Conservation (phyloP, 2,329 filamentous ascomycete genomes). For the Clonostachys solani region DNA sequence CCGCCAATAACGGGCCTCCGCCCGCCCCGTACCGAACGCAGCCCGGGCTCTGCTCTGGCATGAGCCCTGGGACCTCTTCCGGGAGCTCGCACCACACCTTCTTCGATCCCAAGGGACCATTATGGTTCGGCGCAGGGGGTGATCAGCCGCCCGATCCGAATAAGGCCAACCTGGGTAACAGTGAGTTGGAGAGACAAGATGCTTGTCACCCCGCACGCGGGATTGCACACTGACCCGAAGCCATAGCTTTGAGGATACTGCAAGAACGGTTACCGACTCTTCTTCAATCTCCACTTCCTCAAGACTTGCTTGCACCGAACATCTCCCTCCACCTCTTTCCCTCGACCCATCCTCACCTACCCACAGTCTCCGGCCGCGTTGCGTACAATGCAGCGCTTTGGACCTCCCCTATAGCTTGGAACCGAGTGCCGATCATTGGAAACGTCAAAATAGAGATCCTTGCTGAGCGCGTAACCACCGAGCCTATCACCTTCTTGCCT, state of each 20-base stretch:
- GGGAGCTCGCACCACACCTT: conserved; percentile 9
- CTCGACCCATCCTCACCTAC: conserved; percentile 80
- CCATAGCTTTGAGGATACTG: conserved; percentile 56
- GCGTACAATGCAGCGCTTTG: conserved; percentile 91
- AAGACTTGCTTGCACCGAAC: conserved; percentile 72
- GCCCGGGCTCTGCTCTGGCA: background rate
- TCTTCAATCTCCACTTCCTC: conserved; percentile 62
- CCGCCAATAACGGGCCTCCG: conserved; percentile 1
- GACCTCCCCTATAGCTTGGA: conserved; percentile 96
- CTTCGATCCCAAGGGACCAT: conserved; percentile 23
- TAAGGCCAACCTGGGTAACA: conserved; percentile 60
- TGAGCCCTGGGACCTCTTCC: conserved; percentile 5
- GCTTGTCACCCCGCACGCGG: conserved; percentile 2
- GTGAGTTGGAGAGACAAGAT: conserved; percentile 29
- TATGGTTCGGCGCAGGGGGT: conserved; percentile 15
- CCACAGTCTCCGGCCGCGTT: conserved; percentile 84
- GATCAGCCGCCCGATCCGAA: conserved; percentile 44
- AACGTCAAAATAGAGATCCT: conserved; percentile 86
- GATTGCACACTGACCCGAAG: background rate
- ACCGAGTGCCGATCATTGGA: conserved; percentile 82
- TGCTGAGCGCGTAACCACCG: conserved; percentile 80
- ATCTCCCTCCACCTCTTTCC: conserved; percentile 69
- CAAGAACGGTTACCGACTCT: conserved; percentile 65
- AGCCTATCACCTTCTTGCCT: conserved; percentile 42
- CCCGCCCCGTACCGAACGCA: background rate